Evolutionary conservation across 805 yeast genomes (phyloP).

Genomic region (Spathaspora sp.): DNA sequence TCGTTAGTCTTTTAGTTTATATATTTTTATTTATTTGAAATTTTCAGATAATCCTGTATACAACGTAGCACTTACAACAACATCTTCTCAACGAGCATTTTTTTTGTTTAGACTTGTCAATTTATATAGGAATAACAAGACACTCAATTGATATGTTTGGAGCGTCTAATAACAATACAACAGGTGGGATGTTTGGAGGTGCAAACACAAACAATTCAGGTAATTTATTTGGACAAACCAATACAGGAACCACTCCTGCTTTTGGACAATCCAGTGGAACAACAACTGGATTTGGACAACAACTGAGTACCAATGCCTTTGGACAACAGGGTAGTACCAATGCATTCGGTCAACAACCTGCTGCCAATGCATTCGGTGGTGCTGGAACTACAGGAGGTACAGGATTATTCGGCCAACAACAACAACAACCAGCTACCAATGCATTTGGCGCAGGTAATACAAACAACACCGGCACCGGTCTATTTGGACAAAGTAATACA

Average conservation of each 20-base stretch:
- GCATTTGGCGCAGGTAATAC: conserved; percentile 1
- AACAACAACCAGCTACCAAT: not conserved
- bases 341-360: conserved; percentile 2
- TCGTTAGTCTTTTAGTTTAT: not conserved
- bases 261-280: not conserved
- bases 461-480: not conserved
- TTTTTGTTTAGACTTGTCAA: not conserved
- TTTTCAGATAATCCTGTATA: not conserved
- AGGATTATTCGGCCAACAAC: conserved; percentile 29
- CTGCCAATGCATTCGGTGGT: not conserved
- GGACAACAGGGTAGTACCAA: conserved; percentile 1
- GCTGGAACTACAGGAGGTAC: conserved; percentile 18
- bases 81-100: not conserved
- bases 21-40: not conserved
- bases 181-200: conserved; percentile 18
- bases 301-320: not conserved
- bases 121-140: not conserved
- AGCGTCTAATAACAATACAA: conserved; percentile 3
- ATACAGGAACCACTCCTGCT: not conserved
- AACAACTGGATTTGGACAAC: no score
- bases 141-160: conserved; percentile 7
- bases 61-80: not conserved
- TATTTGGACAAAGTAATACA: conserved; percentile 13
- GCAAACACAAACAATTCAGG: conserved; percentile 4
- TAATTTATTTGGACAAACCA: conserved; percentile 3